Percentiles rank a stretch among this genome's conserved stretches.
phyloP scores from a whole-genome alignment of 306 rosid species.

The Elaeagnus macrophylla region DNA sequence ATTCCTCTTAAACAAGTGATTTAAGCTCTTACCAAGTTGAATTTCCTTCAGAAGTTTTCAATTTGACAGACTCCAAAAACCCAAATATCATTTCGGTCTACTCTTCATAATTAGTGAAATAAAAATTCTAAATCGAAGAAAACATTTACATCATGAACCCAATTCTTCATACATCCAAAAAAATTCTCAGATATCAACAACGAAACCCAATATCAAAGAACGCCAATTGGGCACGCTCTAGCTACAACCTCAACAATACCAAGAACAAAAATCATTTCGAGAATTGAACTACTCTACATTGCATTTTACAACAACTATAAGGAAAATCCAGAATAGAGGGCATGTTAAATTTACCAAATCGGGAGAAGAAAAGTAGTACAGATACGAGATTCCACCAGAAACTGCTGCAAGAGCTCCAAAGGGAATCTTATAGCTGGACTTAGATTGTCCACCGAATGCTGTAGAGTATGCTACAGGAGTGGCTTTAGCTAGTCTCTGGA shows the following conservation, averaged over 20 bases:
- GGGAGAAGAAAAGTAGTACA: constrained; percentile 51
- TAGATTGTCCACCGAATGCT: constrained; percentile 36
- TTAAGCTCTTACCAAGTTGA: background rate
- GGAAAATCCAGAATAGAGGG: constrained; percentile 11
- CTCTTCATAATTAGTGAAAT: background rate
- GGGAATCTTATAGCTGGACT: constrained; percentile 44
- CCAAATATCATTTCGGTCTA: background rate
- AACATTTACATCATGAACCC: background rate
- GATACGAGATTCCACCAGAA: constrained; percentile 73
- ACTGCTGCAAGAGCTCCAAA: constrained; percentile 66
- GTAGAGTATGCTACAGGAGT: constrained; percentile 44
- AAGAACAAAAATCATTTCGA: background rate
- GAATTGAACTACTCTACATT: background rate
- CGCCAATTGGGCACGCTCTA: background rate
- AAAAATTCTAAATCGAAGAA: background rate
- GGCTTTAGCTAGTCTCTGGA: constrained; percentile 48
- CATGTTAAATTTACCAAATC: constrained; percentile 35
- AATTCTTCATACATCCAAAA: background rate
- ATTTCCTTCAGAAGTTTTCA: background rate
- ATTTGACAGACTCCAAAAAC: background rate
- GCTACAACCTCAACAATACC: background rate
- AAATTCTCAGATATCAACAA: constrained; percentile 2
- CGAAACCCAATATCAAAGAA: background rate
- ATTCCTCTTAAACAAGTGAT: no score
- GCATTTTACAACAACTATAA: background rate